Evolutionary conservation across 164 flowering plant species (phyloP), one percentile per base, ranked within the genome.

Genomic region (Nymphaea thermarum): DNA sequence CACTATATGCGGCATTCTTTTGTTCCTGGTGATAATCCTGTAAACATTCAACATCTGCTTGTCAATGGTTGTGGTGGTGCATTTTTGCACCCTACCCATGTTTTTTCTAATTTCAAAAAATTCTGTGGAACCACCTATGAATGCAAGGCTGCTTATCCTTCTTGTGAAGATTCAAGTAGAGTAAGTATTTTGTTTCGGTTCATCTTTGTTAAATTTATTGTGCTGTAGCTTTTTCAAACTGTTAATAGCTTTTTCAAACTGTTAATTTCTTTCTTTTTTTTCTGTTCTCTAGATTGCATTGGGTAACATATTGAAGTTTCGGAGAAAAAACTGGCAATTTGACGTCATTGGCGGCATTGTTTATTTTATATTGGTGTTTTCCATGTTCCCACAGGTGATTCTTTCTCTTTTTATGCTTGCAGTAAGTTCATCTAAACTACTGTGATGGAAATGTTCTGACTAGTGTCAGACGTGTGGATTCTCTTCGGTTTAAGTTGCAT

Each of bases 51-150:
- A 43, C 97, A 95, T 80, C 77, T 95, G 43, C 87, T 95, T 78
- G 99, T 95, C 11, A 95, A 95, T 84, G 99, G 99, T 64, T 90
- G 97, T 76, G 99, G 99, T 72, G 99, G 99, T 66, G 98, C 99
- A 53, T 95, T 95, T 86, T 78, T 95, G 81, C 98, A 95, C 74
- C 99, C 99, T 68, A 95, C 99, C 51, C 99, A 95, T 75, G 93
- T 86, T 63, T 95, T 95, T 73, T 82, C 86, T 69, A 79, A 85
- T 68, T 95, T 95, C 71, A 79, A 81, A n/a, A 82, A 80, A 67
- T 73, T 70, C 63, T 79, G 73, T 78, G 98, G 91, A 60, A 75
- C 80, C 67, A 44, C 84, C 4, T 95, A 90, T 70, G 95, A 90
- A 62, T 72, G 73, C 77, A 88, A 89, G 77, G 91, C 93, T 66